phyloP scores from a whole-genome alignment of 352 stramenopile genomes.

The Globisporangium spiculum region DNA sequence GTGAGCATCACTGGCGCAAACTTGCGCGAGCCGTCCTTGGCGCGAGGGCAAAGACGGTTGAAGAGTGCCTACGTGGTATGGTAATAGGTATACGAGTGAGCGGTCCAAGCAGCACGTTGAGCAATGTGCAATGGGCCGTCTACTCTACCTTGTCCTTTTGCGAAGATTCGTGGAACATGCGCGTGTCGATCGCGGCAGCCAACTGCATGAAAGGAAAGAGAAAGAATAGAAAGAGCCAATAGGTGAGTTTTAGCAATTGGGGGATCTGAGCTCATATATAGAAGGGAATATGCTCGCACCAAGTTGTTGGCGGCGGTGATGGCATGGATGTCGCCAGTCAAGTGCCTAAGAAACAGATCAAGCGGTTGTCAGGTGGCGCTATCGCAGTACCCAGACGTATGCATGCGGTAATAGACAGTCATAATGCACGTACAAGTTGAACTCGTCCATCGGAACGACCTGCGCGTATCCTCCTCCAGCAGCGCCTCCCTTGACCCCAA shows the following conservation, averaged over 20 bases:
- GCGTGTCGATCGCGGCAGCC: constrained; percentile 96
- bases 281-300: constrained; percentile 20
- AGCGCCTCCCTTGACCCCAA: constrained; percentile 96
- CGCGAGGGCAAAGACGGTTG: constrained; percentile 73
- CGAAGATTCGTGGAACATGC: constrained; percentile 96
- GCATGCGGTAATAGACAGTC: neutral
- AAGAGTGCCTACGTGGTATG: constrained; percentile 46
- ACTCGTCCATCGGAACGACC: constrained; percentile 96
- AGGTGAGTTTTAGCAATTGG: neutral
- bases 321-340: constrained; percentile 98
- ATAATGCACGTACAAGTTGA: constrained; percentile 91
- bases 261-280: neutral
- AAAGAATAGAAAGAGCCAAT: neutral
- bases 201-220: constrained; percentile 39
- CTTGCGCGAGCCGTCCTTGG: constrained; percentile 77
- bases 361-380: neutral
- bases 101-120: neutral
- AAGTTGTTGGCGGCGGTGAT: constrained; percentile 98
- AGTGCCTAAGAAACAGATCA: constrained; percentile 55
- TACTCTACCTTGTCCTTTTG: constrained; percentile 54
- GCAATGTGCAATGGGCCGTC: neutral
- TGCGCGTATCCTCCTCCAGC: constrained; percentile 92
- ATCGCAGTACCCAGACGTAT: constrained; percentile 13
- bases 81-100: neutral
- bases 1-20: constrained; percentile 93